Conservation (phyloP, 331 rosid genomes). For the Phaseolus coccineus region DNA sequence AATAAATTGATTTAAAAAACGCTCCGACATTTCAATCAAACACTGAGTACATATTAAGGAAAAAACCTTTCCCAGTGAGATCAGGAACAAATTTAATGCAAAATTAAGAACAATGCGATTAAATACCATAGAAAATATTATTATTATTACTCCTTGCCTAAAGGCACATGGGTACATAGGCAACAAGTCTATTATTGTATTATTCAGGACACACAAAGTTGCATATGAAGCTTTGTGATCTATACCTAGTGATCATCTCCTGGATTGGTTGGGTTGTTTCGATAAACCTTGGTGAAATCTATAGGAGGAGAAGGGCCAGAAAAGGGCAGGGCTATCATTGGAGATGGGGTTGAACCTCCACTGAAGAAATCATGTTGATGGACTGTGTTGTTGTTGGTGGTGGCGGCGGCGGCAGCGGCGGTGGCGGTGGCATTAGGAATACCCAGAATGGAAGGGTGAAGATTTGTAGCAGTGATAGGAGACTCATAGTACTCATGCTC, state of each 20-base stretch:
- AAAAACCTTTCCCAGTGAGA: no score
- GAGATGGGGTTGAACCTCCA: neutral
- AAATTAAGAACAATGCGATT: neutral
- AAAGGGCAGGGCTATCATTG: neutral
- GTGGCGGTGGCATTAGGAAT: neutral
- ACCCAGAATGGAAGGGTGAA: neutral
- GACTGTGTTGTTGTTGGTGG: neutral
- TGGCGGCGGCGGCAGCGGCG: neutral
- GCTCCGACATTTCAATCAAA: no score
- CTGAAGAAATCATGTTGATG: neutral
- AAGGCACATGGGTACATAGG: neutral
- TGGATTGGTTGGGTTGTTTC: neutral
- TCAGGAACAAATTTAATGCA: no score
- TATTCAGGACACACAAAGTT: neutral
- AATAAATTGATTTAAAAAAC: no score
- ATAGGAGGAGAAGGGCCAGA: neutral
- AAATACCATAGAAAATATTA: neutral
- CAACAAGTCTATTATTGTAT: neutral
- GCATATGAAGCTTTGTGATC: neutral
- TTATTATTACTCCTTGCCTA: neutral
- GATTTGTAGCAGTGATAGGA: neutral
- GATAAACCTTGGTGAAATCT: neutral
- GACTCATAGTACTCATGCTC: constrained; percentile 22
- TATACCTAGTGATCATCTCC: neutral
- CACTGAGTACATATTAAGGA: no score